A percentile compares a stretch with the other conserved stretches of the same genome.
Conservation (phyloP, 108 stramenopile species). For the Cyclotella atomus region DNA sequence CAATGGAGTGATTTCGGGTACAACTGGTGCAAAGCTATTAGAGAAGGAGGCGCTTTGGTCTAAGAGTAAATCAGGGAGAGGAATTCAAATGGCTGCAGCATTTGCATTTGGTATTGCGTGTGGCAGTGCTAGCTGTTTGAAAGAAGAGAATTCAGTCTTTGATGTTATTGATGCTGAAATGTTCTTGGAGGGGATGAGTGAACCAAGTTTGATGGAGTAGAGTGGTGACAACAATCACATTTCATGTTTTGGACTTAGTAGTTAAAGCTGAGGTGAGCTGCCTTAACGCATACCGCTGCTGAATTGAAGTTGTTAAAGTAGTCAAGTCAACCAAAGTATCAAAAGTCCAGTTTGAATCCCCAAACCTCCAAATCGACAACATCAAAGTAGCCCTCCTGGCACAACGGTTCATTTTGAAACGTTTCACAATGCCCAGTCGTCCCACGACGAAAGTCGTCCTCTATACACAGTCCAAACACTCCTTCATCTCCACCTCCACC, state of each 20-base stretch:
- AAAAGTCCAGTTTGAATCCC: constrained; percentile 64
- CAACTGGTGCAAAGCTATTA: not conserved
- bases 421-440: constrained; percentile 85
- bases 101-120: constrained; percentile 84
- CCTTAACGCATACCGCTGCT: too few relatives aligned
- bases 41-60: constrained; percentile 24
- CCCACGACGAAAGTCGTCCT: constrained; percentile 86
- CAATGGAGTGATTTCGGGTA: constrained; percentile 16
- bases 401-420: constrained; percentile 85
- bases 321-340: not conserved
- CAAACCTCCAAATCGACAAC: constrained; percentile 78
- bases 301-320: too few relatives aligned
- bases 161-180: constrained; percentile 56
- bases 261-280: not conserved
- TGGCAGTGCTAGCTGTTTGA: constrained; percentile 79
- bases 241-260: too few relatives aligned
- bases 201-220: constrained; percentile 19
- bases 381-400: constrained; percentile 66
- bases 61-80: constrained; percentile 7
- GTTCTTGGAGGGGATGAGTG: constrained; percentile 53
- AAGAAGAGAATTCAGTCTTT: constrained; percentile 84
- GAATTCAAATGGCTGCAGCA: constrained; percentile 28
- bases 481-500: constrained; percentile 89
- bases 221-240: not conserved
- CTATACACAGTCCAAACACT: constrained; percentile 85